Percentiles rank a stretch among this genome's conserved stretches.
Conservation (phyloP, 108 stramenopile species). For the Cylindrotheca closterium region DNA sequence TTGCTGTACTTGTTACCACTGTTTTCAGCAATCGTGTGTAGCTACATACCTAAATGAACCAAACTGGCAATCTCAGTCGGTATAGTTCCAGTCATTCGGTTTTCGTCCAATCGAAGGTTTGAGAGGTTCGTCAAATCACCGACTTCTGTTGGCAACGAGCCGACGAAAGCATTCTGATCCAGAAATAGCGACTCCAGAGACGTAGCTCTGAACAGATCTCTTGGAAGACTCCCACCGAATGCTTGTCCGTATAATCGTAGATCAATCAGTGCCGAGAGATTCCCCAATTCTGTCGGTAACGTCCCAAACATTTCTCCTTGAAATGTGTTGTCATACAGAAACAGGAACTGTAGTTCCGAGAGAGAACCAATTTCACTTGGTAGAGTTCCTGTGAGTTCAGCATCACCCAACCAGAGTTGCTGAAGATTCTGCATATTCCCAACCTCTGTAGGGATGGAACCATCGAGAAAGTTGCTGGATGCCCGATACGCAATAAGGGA, state of each 20-base stretch:
- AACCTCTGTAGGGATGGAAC: constrained; percentile 35
- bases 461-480: constrained; percentile 48
- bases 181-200: constrained; percentile 29
- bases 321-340: constrained; percentile 33
- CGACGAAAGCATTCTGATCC: constrained; percentile 37
- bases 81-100: constrained; percentile 57
- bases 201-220: constrained; percentile 24
- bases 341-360: constrained; percentile 23
- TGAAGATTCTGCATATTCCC: constrained; percentile 14
- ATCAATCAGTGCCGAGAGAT: constrained; percentile 16
- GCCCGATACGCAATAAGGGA: constrained; percentile 40
- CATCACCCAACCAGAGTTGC: constrained; percentile 33
- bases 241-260: constrained; percentile 36
- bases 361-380: constrained; percentile 22
- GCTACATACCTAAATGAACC: constrained; percentile 9
- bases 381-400: constrained; percentile 26
- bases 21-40: no score
- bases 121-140: constrained; percentile 43
- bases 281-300: constrained; percentile 30
- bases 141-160: constrained; percentile 61
- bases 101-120: constrained; percentile 60
- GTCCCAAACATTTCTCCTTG: constrained; percentile 21
- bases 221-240: constrained; percentile 29
- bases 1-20: no score
- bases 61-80: constrained; percentile 42